Percentiles rank a stretch among this genome's conserved stretches.
Conservation (phyloP, 2,329 filamentous ascomycete species). For the Acrodontium crateriforme region DNA sequence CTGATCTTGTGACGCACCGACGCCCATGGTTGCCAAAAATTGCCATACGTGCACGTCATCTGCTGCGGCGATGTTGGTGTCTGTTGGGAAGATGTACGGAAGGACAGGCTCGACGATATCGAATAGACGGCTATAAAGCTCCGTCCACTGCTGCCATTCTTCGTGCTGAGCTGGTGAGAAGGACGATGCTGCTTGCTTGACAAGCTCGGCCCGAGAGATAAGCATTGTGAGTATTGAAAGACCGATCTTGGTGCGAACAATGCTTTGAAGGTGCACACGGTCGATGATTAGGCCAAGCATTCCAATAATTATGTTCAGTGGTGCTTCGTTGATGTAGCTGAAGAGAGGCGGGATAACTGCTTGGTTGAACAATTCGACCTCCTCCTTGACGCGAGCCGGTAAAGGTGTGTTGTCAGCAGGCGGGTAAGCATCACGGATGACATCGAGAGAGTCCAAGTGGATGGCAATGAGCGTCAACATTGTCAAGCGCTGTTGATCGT, state of each 20-base stretch:
- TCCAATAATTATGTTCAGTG: constrained; percentile 79
- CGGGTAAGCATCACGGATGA: constrained; percentile 69
- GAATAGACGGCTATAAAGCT: constrained; percentile 76
- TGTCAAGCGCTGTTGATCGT: constrained; percentile 83
- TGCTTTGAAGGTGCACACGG: constrained; percentile 68
- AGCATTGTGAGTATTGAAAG: constrained; percentile 86
- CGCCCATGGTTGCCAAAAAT: constrained; percentile 87
- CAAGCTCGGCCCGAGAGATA: constrained; percentile 80
- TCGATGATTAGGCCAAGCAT: constrained; percentile 73
- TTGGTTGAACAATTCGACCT: constrained; percentile 78
- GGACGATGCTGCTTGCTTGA: constrained; percentile 67
- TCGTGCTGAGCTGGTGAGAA: constrained; percentile 33
- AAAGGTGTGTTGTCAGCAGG: constrained; percentile 54
- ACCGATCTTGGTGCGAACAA: constrained; percentile 77
- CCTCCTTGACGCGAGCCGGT: constrained; percentile 70
- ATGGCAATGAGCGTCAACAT: constrained; percentile 93
- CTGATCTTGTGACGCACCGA: constrained; percentile 84
- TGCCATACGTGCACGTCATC: constrained; percentile 98
- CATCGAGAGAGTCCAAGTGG: constrained; percentile 82
- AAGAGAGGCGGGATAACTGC: constrained; percentile 84
- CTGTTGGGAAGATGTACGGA: constrained; percentile 75
- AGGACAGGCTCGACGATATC: constrained; percentile 73
- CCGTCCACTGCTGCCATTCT: constrained; percentile 70
- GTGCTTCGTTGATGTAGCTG: constrained; percentile 79
- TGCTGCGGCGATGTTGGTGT: constrained; percentile 51